A percentile compares a stretch with the other conserved stretches of the same genome.
Evolutionary conservation across 1,284 basidiomycete species (phyloP).

Genomic region (Microbotryomycetes sp.): DNA sequence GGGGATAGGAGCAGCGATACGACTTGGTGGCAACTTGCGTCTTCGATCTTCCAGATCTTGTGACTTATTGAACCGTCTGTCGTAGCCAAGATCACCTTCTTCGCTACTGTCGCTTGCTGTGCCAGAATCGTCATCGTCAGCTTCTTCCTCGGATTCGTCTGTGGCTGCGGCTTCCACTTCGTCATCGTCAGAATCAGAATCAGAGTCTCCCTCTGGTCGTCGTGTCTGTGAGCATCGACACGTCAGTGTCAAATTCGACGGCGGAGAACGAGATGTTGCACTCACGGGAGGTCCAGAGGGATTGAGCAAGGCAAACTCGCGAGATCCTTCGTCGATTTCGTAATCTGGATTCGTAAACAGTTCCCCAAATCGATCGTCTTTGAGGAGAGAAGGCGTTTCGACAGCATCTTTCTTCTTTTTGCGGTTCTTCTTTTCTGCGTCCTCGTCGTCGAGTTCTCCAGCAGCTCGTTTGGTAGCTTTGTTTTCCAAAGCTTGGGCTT

Average conservation of each 20-base stretch:
- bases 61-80: slow-evolving; percentile 12
- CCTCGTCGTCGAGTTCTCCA: slow-evolving; percentile 34
- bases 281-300: slow-evolving; percentile 64
- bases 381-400: slow-evolving; percentile 52
- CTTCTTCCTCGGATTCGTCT: slow-evolving; percentile 49
- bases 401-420: slow-evolving; percentile 47
- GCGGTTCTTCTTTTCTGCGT: slow-evolving; percentile 43
- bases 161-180: slow-evolving; percentile 49
- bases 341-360: slow-evolving; percentile 93
- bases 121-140: slow-evolving; percentile 11
- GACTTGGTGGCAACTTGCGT: slow-evolving; percentile 15
- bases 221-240: slow-evolving; percentile 42
- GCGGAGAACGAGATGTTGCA: too few relatives aligned
- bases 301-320: slow-evolving; percentile 86
- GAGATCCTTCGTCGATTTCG: slow-evolving; percentile 76
- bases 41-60: slow-evolving; percentile 18
- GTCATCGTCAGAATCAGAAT: slow-evolving; percentile 47
- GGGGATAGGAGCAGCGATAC: slow-evolving; percentile 10
- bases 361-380: slow-evolving; percentile 81
- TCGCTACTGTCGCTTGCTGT: slow-evolving; percentile 14
- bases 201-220: slow-evolving; percentile 32
- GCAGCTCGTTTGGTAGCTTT: slow-evolving; percentile 49
- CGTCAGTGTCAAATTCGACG: slow-evolving; percentile 4
- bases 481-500: slow-evolving; percentile 69
- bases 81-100: slow-evolving; percentile 43